Base-by-base conservation (phyloP, 345 rosid species). In the Aquilaria sinensis region DNA sequence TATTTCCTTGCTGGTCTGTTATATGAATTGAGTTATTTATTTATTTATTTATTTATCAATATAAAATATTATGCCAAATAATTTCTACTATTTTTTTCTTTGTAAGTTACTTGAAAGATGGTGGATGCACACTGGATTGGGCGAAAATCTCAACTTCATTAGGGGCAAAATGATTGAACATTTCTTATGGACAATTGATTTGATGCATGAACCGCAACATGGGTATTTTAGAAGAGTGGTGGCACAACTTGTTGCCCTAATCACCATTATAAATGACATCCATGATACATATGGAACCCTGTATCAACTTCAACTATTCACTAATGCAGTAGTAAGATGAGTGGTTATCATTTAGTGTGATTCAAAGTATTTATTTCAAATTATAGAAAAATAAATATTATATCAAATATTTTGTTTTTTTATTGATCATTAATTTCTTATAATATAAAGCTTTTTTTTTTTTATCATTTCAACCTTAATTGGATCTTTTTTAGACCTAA, bases 281-380 rank as follows among this genome's bases (percentile, higher is more conserved):
- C 62, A 69, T 31, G 72, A 69, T 41, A 15, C 55, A 1, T 68
- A 60, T 33, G 72, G 72, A 8, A 61, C 72, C 11, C 16, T 68
- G 56, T 60, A 60, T 0, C 67, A 69, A 50, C 62, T 69, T 8
- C 41, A 69, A 12, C 51, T 55, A 8, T 62, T 69, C 15, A 69
- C 72, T 5, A 33, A 69, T 37, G 67, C 8, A 4, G 51, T 70
- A 10, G 64, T 37, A 7, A 61, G 70, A 66, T 65, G 51, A 6
- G 23, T 50, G 23, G 23, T 23, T 23, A 23, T 23, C 23, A 23
- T 23, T 23, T 23, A 23, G 23, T 23, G 23, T 23, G 23, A 23
- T 23, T 23, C 23, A 23, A 23, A 23, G 23, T 23, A 23, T 23
- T 23, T 23, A 23, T 23, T 23, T 23, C 23, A 23, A 23, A 23